These are phyloP conservation scores for Vicia sativa DNA, from an alignment of 306 rosid genomes.

Conservation along the genomic window DNA sequence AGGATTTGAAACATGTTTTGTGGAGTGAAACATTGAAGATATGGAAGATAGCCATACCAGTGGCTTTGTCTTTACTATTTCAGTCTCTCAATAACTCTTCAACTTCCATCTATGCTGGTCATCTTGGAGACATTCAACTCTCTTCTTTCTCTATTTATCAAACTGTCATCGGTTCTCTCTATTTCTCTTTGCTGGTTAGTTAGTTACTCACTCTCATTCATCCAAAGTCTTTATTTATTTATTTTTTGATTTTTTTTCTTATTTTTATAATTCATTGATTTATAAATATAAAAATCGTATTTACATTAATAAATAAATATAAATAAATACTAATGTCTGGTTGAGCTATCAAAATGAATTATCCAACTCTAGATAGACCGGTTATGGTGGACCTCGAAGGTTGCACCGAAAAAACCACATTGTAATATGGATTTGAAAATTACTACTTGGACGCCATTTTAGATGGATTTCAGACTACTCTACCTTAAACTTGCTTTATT, in stretches of 20 bases:
- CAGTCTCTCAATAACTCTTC: slow-evolving; percentile 44
- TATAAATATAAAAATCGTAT: too few relatives aligned
- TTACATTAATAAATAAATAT: too few relatives aligned
- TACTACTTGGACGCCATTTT: too few relatives aligned
- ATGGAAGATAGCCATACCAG: slow-evolving; percentile 60
- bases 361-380: too few relatives aligned
- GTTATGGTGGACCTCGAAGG: too few relatives aligned
- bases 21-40: slow-evolving; percentile 51
- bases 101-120: slow-evolving; percentile 67
- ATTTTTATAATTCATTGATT: too few relatives aligned
- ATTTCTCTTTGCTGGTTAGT: slow-evolving; percentile 52
- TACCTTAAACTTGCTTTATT: too few relatives aligned
- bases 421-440: too few relatives aligned
- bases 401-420: too few relatives aligned
- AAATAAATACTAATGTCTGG: too few relatives aligned
- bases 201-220: not conserved
- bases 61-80: slow-evolving; percentile 48
- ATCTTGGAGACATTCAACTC: slow-evolving; percentile 67
- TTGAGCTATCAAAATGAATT: too few relatives aligned
- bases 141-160: slow-evolving; percentile 61
- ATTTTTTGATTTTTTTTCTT: not conserved
- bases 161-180: slow-evolving; percentile 49
- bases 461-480: too few relatives aligned
- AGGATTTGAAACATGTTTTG: slow-evolving; percentile 38
- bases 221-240: not conserved